phyloP scores from a whole-genome alignment of 2,329 filamentous ascomycete species.

The Xenoacremonium recifei region DNA sequence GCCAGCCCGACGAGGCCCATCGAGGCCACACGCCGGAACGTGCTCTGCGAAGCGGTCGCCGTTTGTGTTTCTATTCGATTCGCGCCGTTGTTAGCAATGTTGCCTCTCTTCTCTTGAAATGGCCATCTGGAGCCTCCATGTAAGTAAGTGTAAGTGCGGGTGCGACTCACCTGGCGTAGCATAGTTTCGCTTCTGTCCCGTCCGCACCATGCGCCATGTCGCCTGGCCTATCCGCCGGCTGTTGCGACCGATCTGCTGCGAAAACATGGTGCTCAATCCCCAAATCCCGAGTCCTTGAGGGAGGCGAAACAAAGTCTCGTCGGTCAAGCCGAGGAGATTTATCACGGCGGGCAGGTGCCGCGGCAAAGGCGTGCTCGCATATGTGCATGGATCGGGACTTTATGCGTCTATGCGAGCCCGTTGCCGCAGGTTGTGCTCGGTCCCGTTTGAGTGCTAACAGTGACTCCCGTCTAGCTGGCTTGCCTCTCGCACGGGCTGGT shows the following conservation, averaged over 20 bases:
- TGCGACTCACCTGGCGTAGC: conserved; percentile 23
- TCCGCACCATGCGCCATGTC: conserved; percentile 16
- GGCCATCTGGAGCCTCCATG: conserved; percentile 2
- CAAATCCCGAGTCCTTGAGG: not conserved
- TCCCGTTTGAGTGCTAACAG: too few species aligned
- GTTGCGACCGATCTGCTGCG: conserved; percentile 21
- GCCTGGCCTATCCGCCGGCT: conserved; percentile 24
- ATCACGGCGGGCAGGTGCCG: not conserved
- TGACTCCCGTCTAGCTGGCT: too few species aligned
- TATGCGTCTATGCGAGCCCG: too few species aligned
- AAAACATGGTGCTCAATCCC: conserved; percentile 18
- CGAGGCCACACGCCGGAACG: conserved; percentile 21
- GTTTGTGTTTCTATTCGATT: too few species aligned
- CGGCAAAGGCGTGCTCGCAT: not conserved
- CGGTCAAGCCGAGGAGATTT: not conserved
- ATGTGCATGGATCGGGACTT: too few species aligned
- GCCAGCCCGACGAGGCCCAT: conserved; percentile 29
- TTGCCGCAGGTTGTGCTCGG: too few species aligned
- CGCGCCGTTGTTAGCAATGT: too few species aligned
- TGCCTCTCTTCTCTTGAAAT: too few species aligned
- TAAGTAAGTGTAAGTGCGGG: conserved; percentile 9
- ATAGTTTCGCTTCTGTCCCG: conserved; percentile 23
- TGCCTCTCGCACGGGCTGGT: too few species aligned
- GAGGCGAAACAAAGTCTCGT: not conserved
- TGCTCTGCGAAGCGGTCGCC: too few species aligned